Evolutionary conservation across 768 basidiomycete genomes (phyloP).

Genomic region (Hysterangium stoloniferum): DNA sequence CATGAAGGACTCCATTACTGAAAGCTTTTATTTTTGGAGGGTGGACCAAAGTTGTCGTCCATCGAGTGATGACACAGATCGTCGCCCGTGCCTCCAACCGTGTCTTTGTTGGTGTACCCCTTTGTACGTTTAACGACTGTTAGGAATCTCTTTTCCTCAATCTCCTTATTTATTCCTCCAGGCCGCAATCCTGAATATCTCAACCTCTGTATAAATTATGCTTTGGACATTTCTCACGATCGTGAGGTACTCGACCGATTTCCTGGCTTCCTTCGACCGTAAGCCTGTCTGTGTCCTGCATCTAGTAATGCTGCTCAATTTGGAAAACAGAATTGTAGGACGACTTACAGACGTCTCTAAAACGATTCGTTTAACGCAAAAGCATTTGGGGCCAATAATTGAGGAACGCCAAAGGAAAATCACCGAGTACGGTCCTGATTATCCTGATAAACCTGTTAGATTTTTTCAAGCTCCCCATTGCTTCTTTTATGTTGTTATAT

Average conservation of each 20-base stretch:
- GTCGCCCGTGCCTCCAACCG: constrained; percentile 38
- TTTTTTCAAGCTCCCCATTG: constrained; percentile 1
- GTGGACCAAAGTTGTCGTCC: constrained; percentile 29
- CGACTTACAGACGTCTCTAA: constrained; percentile 12
- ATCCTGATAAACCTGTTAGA: constrained; percentile 8
- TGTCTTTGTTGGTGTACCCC: constrained; percentile 40
- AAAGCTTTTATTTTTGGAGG: background rate
- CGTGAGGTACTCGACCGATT: constrained; percentile 20
- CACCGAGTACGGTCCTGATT: constrained; percentile 1
- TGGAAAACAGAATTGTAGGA: constrained; percentile 16
- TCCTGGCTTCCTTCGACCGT: constrained; percentile 29
- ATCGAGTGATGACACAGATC: constrained; percentile 24
- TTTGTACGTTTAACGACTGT: constrained; percentile 29
- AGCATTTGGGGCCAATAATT: constrained; percentile 24
- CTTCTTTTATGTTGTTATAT: background rate
- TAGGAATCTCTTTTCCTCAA: background rate
- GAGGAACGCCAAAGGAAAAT: constrained; percentile 3
- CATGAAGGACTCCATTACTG: background rate
- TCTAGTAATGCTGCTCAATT: too few species aligned
- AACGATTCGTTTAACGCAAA: constrained; percentile 14
- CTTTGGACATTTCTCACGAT: constrained; percentile 22
- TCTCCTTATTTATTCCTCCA: constrained; percentile 13
- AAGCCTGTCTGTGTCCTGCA: background rate
- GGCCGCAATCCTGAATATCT: constrained; percentile 34
- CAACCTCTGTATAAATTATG: constrained; percentile 24